Percentiles rank a stretch among this genome's conserved stretches.
phyloP scores from a whole-genome alignment of 2,329 filamentous ascomycete genomes.

The Alternaria sp. region DNA sequence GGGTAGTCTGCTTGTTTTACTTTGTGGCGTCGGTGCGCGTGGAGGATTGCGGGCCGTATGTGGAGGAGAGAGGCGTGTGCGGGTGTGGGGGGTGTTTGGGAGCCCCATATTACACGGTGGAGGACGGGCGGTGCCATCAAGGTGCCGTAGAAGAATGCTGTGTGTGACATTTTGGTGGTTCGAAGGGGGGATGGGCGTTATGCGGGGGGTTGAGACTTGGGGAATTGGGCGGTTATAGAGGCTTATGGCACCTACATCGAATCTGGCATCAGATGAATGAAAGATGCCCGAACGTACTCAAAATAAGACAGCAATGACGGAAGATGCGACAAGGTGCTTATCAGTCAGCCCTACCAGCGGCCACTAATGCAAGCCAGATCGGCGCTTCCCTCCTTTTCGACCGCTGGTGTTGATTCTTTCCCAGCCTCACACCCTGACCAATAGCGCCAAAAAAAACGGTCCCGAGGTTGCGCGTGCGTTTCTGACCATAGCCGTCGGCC shows the following conservation, averaged over 20 bases:
- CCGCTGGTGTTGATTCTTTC: background rate
- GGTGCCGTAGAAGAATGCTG: constrained; percentile 73
- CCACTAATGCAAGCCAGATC: constrained; percentile 34
- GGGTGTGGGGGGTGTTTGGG: constrained; percentile 57
- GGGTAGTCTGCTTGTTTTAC: constrained; percentile 80
- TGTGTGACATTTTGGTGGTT: constrained; percentile 50
- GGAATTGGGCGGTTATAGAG: constrained; percentile 22
- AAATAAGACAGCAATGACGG: constrained; percentile 2
- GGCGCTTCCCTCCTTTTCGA: constrained; percentile 9
- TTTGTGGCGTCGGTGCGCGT: constrained; percentile 73
- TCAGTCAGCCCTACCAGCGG: constrained; percentile 26
- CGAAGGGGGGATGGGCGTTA: background rate
- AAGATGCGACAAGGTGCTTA: constrained; percentile 19
- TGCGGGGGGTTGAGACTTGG: background rate
- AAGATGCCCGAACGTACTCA: background rate
- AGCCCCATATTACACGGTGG: constrained; percentile 80
- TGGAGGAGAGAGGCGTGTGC: constrained; percentile 65
- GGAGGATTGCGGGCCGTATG: constrained; percentile 78
- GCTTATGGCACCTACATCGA: background rate
- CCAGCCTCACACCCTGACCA: background rate
- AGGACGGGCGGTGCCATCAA: constrained; percentile 89
- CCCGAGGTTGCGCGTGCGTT: constrained; percentile 4
- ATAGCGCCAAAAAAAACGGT: background rate
- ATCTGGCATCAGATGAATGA: background rate
- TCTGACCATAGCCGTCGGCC: background rate